Conservation (phyloP, 2,329 filamentous ascomycete genomes). For the Epichloe festucae region DNA sequence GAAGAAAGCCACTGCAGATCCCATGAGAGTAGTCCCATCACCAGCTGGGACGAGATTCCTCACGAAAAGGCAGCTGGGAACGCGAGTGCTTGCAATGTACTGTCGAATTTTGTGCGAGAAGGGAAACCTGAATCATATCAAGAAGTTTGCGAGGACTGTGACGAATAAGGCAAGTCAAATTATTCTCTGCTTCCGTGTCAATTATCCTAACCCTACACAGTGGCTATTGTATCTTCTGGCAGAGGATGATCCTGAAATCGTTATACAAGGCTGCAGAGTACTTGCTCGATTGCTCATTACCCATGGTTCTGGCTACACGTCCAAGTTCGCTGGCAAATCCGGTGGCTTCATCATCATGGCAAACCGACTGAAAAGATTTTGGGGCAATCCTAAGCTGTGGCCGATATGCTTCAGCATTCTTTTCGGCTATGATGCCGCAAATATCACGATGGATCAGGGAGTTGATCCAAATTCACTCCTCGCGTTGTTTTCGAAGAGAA, state of each 20-base stretch:
- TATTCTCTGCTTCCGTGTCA: neutral
- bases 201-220: conserved; percentile 27
- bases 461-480: conserved; percentile 65
- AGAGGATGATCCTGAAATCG: conserved; percentile 72
- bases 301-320: conserved; percentile 68
- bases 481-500: conserved; percentile 56
- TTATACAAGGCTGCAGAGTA: conserved; percentile 70
- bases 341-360: conserved; percentile 83
- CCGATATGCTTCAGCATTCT: conserved; percentile 77
- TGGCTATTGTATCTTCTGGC: conserved; percentile 88
- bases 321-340: conserved; percentile 71
- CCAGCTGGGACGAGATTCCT: conserved; percentile 24
- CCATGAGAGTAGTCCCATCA: conserved; percentile 16
- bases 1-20: conserved; percentile 25
- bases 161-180: conserved; percentile 64
- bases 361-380: conserved; percentile 71
- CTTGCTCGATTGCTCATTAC: conserved; percentile 71
- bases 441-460: conserved; percentile 57
- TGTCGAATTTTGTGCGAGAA: conserved; percentile 64
- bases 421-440: conserved; percentile 70
- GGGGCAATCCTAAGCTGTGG: conserved; percentile 78
- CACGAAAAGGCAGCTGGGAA: conserved; percentile 58
- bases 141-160: conserved; percentile 85
- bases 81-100: conserved; percentile 65
- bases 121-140: conserved; percentile 53